Evolutionary conservation across 805 yeast genomes (phyloP), one percentile per base, ranked within the genome.

Genomic region (Kodamaea kakaduensis): DNA sequence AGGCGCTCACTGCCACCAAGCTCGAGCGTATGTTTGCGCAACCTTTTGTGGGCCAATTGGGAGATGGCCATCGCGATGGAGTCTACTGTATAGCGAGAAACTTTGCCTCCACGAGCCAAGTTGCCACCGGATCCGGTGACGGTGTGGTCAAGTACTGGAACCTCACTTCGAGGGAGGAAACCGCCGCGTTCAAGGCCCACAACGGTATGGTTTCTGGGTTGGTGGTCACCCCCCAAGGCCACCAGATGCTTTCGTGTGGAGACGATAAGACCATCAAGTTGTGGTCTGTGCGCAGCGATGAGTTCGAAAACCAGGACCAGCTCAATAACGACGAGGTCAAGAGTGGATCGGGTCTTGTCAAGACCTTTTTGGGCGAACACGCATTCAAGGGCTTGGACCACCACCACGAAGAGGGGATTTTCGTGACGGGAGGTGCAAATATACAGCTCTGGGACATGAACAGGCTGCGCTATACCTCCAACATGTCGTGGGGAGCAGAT

Each of bases 131-230:
- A 7, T 80, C 93, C 6, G 98, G 95, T 22, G 99, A 93, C 58
- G 99, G 99, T 51, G 77, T 84, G 5, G 74, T 93, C 45, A 93
- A 93, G 57, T 84, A 86, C 54, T 93, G 98, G 98, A 85, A 90
- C 59, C 60, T 90, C 61, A 76, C 89, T 1, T 73, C 85, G 8
- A 71, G 93, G 43, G 78, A 77, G 12, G 96, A 93, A 54, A 58
- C 75, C 1, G 77, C 78, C 43, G 76, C 87, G 18, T 85, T 82
- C 54, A 79, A 81, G 54, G 97, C 95, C 0, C 99, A 93, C 63
- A 78, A 82, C 51, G 95, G 95, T 4, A 77, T 85, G 71, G 87
- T 88, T 30, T 73, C 88, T 15, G 98, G 97, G 2, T 69, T 94
- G 15, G 59, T 59, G 13, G 86, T 88, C 20, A 79, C 89, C 1